Base-by-base conservation (phyloP, 2,329 filamentous ascomycete genomes). In the Colletotrichum sp. region DNA sequence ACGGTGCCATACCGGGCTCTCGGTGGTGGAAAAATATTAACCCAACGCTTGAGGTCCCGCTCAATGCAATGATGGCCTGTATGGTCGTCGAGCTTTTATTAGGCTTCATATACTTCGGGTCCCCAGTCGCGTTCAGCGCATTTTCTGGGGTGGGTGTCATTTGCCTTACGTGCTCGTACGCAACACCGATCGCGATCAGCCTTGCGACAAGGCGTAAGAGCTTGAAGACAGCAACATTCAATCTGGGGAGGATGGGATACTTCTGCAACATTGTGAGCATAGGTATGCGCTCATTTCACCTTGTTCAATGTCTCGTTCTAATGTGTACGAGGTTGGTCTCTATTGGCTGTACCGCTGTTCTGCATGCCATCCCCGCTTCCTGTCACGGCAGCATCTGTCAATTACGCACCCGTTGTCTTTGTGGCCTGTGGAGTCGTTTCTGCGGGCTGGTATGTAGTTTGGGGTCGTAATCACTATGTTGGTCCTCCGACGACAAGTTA, bases 321-420 rank as follows among this genome's bases (percentile, higher is more conserved):
- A 60, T 59, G 43, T 74, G 73, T 69, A 21, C 60, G 30, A 92
- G 91, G 85, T 67, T 95, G 93, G 93, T 93, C 92, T 70, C 79
- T 89, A 13, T 88, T 95, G 70, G 93, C 92, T 36, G 90, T 95
- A 68, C 93, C 93, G 2, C 89, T 95, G 18, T 95, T 95, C 87
- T 95, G 92, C 84, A 94, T 94, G 92, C 93, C 93, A 1, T 89
- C n/a, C n/a, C n/a, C n/a, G n/a, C n/a, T n/a, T n/a, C n/a, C n/a
- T n/a, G n/a, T n/a, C n/a, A n/a, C n/a, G n/a, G n/a, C n/a, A n/a
- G n/a, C n/a, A n/a, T n/a, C n/a, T n/a, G n/a, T n/a, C n/a, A n/a
- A n/a, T n/a, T n/a, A n/a, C n/a, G n/a, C n/a, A n/a, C n/a, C n/a
- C n/a, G n/a, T n/a, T n/a, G n/a, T n/a, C n/a, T n/a, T n/a, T n/a